Evolutionary conservation across 345 rosid species (phyloP), one percentile per base, ranked within the genome.

Genomic region (Boechera retrofracta): DNA sequence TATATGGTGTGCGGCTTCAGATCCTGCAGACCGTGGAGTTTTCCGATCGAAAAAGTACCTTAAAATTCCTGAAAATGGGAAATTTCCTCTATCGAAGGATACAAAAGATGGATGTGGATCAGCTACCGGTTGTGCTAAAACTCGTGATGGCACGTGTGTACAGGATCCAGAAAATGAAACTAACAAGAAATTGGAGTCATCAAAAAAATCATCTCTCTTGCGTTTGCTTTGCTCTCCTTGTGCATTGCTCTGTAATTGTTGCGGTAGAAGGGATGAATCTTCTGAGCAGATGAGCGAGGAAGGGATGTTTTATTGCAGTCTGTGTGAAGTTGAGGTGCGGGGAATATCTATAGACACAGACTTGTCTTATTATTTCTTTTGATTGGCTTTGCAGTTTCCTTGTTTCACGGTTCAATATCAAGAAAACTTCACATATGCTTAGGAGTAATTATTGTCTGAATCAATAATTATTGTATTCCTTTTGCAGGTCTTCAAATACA

Each of bases 271-370:
- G 7, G 85, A 86, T 36, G 87, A 91, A 77, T 84, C 90, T 80
- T 84, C 91, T 36, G 90, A 89, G 77, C 95, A 87, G 49, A 81
- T 71, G 75, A 92, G 93, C 18, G 98, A 95, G 83, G 99, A 95
- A 77, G 99, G 97, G 76, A 89, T 92, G 99, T 95, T 89, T 83
- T 95, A 86, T 77, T 95, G 98, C 82, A 92, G 96, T 78, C 87
- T 95, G 77, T 95, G 99, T 80, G 97, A 92, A 85, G 97, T 91
- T 45, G 98, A 95, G 99, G 99, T 95, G 69, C 4, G 82, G 36
- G 53, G 63, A 77, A 32, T 69, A 44, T 21, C 54, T 77, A 21
- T 36, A 68, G 63, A 12, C 24, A 10, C 32, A 69, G 13, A 21
- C 62, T 51, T 39, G 63, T 44, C 3, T 44, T 52, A 3, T 39